Evolutionary conservation across 192 early-diverging fungal genomes (phyloP), one percentile per base, ranked within the genome.

Genomic region (Backusella westeae): DNA sequence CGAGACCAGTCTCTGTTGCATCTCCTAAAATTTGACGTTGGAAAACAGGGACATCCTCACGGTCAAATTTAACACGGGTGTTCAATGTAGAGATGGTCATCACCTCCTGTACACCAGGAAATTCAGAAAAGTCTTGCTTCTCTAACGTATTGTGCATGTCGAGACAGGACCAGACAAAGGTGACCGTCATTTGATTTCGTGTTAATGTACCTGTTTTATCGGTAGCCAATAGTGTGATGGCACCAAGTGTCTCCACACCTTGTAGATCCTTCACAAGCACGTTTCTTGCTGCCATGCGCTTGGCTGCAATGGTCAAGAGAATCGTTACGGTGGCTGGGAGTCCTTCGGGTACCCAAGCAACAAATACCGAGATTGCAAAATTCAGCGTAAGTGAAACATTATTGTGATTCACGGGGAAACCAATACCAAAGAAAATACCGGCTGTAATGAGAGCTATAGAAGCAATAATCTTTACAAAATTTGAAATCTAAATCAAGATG

Each of bases 131-230:
- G 42, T 3, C 71, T 53, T 80, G 86, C 69, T 77, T 81, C 34
- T 81, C 85, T 69, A 91, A 86, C 19, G 71, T 75, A 39, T 84
- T 85, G 81, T 88, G 94, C 80, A 96, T 80, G 36, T 87, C 85
- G 26, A 87, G 81, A 44, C 90, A 90, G 52, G 93, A 87, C 97
- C 97, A 99, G 23, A 99, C 75, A 85, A 94, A 92, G 74, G 96
- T 94, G 0, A 95, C 94, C 6, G 94, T 96, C 97, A 99, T 99
- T 81, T 97, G 96, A 82, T 97, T 99, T 66, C 94, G 87, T 38
- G 97, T 99, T 72, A 99, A 86, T 65, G 97, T 99, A 70, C 97
- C 97, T 14, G 97, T 98, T 81, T 99, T 99, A 86, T 99, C 97
- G 5, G 96, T 99, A 34, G 97, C 97, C 56, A 99, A 89, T 23